phyloP scores from a whole-genome alignment of 169 alveolate species.

The Plasmodium blacklocki region DNA sequence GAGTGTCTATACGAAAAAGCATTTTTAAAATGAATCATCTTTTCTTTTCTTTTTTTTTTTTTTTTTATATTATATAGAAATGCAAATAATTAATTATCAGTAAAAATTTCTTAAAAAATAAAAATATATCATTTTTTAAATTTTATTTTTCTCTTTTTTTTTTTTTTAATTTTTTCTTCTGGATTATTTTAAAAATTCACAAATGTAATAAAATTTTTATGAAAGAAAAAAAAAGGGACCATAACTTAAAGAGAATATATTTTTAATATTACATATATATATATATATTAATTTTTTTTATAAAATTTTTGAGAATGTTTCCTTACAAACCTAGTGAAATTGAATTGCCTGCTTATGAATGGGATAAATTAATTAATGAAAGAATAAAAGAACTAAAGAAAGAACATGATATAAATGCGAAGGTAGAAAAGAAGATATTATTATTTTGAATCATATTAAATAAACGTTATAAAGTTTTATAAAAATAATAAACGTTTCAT shows the following conservation, averaged over 20 bases:
- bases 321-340: conserved; percentile 71
- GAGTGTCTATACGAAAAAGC: conserved; percentile 19
- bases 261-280: conserved; percentile 3
- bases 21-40: conserved; percentile 62
- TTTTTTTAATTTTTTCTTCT: not conserved
- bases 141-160: not conserved
- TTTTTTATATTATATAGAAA: not conserved
- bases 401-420: conserved; percentile 11
- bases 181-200: not conserved
- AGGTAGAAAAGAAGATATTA: conserved; percentile 19
- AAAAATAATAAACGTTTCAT: no score
- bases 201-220: not conserved
- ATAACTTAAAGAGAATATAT: not conserved
- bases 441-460: no score
- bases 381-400: conserved; percentile 63
- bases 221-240: not conserved
- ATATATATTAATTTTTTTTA: conserved; percentile 6
- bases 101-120: not conserved
- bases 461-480: no score
- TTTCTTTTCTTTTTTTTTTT: conserved; percentile 9
- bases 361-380: conserved; percentile 57
- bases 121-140: not conserved
- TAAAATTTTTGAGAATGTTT: conserved; percentile 44
- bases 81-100: not conserved
- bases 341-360: conserved; percentile 62